Base-by-base conservation (phyloP, 768 basidiomycete genomes). In the Mycena kentingensis region DNA sequence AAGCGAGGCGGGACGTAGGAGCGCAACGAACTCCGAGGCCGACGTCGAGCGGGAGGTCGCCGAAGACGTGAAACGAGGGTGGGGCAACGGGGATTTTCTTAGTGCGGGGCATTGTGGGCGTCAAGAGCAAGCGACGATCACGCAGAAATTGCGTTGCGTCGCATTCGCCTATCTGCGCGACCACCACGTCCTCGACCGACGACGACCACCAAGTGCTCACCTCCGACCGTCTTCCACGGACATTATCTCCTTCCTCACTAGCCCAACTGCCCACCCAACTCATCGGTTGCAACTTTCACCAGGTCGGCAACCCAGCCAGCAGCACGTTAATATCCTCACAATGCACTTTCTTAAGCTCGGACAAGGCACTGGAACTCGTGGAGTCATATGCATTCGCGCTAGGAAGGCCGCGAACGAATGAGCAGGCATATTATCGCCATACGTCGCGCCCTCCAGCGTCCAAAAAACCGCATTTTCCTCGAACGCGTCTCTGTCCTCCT, bases 351-450 rank as follows among this genome's bases (percentile, higher is more conserved):
- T n/a, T 29, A 46, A 71, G 73, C 79, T 94, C 19, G 93, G 93
- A 13, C 93, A 92, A 93, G 93, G 94, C 1, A 94, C 92, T 2
- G 92, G 93, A 15, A 94, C 93, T 2, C 91, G 91, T 5, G 84
- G 84, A 22, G 89, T 90, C 1, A 90, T 90, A 54, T 84, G 82
- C 55, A 91, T 92, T 55, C 80, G 88, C 18, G 67, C 75, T 34
- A 84, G 78, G 89, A 88, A 54, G 21, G 5, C 16, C 28, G 4
- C 31, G 29, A n/a, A 32, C 38, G n/a, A 41, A 44, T 25, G 48
- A 8, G 43, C 28, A 0, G 5, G 58, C 87, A 88, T 12, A 81
- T 90, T 52, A 85, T 84, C 55, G 90, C 91, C 18, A n/a, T 93
- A 83, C 72, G 87, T 93, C 59, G 90, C 91, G 6, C 91, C 92